Evolutionary conservation across 192 early-diverging fungal species (phyloP).

Genomic region (Cetraspora pellucida): DNA sequence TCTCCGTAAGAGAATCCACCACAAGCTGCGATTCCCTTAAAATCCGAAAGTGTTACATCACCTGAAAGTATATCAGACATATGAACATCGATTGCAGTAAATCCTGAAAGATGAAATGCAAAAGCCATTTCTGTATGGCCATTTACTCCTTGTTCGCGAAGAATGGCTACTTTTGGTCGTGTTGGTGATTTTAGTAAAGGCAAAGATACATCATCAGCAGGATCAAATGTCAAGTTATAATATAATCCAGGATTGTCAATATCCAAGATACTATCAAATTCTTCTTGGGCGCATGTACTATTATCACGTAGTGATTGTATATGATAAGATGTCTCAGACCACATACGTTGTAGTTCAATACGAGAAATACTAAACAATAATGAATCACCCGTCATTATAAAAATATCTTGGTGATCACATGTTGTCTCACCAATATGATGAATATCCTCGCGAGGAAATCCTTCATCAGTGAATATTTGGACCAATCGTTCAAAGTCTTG

Average conservation of each 20-base stretch:
- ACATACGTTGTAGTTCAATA: constrained; percentile 73
- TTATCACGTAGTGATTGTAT: constrained; percentile 93
- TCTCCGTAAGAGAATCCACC: constrained; percentile 99
- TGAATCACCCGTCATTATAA: constrained; percentile 49
- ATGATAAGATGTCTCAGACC: constrained; percentile 89
- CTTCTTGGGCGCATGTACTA: constrained; percentile 80
- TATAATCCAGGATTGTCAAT: constrained; percentile 77
- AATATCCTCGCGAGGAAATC: constrained; percentile 58
- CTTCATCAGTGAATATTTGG: constrained; percentile 49
- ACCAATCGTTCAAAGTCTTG: constrained; percentile 58
- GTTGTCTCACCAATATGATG: constrained; percentile 66
- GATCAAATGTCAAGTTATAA: constrained; percentile 80
- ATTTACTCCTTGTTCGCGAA: constrained; percentile 99
- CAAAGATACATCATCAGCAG: constrained; percentile 52
- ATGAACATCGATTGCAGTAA: constrained; percentile 94
- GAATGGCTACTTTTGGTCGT: constrained; percentile 83
- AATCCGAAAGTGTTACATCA: constrained; percentile 63
- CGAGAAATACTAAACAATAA: constrained; percentile 62
- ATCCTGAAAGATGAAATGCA: constrained; percentile 93
- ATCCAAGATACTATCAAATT: constrained; percentile 75
- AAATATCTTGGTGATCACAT: constrained; percentile 52
- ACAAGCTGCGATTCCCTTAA: constrained; percentile 89
- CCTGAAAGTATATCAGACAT: constrained; percentile 92
- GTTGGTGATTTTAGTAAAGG: constrained; percentile 38
- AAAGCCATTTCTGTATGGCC: constrained; percentile 93